Base-by-base conservation (phyloP, 2,329 filamentous ascomycete genomes). In the Aspergillus sp. region DNA sequence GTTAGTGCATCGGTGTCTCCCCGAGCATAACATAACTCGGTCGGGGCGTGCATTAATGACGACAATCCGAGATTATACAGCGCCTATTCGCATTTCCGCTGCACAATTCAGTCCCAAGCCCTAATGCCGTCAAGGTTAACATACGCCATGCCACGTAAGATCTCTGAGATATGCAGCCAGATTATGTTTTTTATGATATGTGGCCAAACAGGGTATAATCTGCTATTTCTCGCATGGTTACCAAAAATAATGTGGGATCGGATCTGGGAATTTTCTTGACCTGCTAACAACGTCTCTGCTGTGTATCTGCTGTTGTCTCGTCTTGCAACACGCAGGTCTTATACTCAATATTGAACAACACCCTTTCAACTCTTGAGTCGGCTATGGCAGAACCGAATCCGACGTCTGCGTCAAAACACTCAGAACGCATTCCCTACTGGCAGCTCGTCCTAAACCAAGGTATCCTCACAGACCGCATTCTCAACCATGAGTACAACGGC, bases 401-500 rank as follows among this genome's bases (percentile, higher is more conserved):
- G 14, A 37, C 35, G 2, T 31, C 27, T 31, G 27, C 27, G 27
- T 11, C 35, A 4, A 37, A 37, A 37, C 12, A n/a, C 35, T 1
- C 35, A 7, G 35, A 37, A 14, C 4, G 4, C 35, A 64, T 74
- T 37, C 70, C 71, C 19, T 74, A 67, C 60, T 74, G 71, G 71
- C 69, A 71, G 41, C 55, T 71, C 14, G 61, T 74, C n/a, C 45
- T 63, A 27, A 65, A 73, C 23, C 70, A 71, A 11, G 71, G 70
- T 11, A 68, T 65, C 2, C 61, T 74, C 47, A 74, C 71, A 46
- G 64, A 74, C 6, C 62, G 66, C 35, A 37, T 37, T 14, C 12
- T 37, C 27, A 68, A 72, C 58, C 60, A 68, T 39, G 60, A 56
- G 6, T 74, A 70, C 55, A 60, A 66, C 33, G 77, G 77, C n/a